phyloP scores from a whole-genome alignment of 108 stramenopile species.

The Nitzschia putrida region DNA sequence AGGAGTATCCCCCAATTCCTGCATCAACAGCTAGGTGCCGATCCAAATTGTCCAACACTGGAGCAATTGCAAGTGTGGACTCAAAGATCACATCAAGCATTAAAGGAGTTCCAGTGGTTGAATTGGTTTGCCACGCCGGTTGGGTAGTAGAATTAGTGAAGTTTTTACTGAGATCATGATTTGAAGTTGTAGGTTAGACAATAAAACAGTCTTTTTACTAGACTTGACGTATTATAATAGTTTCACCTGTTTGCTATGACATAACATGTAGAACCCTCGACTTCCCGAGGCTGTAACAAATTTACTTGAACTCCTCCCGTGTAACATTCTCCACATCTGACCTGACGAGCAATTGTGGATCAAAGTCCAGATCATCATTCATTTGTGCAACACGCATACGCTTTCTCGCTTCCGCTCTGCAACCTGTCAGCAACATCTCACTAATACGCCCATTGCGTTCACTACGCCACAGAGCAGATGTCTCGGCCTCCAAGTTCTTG shows the following conservation, averaged over 20 bases:
- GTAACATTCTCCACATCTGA: conserved; percentile 82
- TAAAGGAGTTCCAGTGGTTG: conserved; percentile 42
- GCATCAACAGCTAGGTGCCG: conserved; percentile 6
- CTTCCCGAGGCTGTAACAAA: not conserved
- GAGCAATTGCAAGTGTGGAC: conserved; percentile 35
- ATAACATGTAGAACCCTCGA: not conserved
- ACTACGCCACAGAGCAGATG: conserved; percentile 71
- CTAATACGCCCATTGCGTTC: conserved; percentile 87
- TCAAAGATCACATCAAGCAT: conserved; percentile 32
- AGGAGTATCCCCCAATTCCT: conserved; percentile 33
- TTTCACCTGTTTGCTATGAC: no score
- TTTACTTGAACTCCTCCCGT: conserved; percentile 76
- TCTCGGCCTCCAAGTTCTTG: conserved; percentile 65
- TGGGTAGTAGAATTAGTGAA: conserved; percentile 4
- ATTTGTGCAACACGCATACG: conserved; percentile 80
- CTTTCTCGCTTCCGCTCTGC: conserved; percentile 76
- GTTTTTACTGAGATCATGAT: no score
- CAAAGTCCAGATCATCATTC: conserved; percentile 77
- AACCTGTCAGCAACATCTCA: conserved; percentile 82
- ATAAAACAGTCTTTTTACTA: no score
- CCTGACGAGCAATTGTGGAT: conserved; percentile 81
- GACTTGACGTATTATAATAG: no score
- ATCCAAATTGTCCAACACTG: conserved; percentile 7
- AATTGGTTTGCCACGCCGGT: conserved; percentile 52
- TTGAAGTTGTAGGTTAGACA: no score